Evolutionary conservation across 345 rosid genomes (phyloP), one percentile per base, ranked within the genome.

Genomic region (Bruguiera sexangula): DNA sequence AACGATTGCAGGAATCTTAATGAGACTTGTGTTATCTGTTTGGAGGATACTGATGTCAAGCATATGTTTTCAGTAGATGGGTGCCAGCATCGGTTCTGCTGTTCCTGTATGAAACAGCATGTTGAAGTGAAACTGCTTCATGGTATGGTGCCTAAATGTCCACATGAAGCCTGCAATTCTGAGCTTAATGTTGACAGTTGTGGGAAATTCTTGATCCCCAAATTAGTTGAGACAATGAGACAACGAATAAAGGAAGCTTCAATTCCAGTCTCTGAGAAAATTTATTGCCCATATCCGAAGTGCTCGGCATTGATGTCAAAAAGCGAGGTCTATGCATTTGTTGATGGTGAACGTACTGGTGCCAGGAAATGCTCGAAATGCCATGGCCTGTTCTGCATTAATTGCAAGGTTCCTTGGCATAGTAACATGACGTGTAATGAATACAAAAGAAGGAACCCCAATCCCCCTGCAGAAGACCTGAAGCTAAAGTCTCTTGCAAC

Each of bases 371-470:
- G 98, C 76, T 64, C 76, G 74, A 81, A 82, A 75, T 94, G 98
- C 56, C 60, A 63, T 22, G 30, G 34, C 8, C 68, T 75, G 68
- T 88, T 91, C 74, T 94, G 97, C 63, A 73, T 83, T 52, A 54
- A 88, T 46, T 94, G 97, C 87, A 88, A 82, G 79, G 96, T 82
- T 43, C 93, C 89, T 26, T 94, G 96, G 97, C 98, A 94, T 65
- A 59, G 62, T 24, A 6, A 36, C 18, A 62, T 85, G 84, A 75
- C 85, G 2, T 94, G 95, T 74, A 0, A 6, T 19, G 75, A 60
- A 4, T 88, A 83, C 78, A 81, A 81, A 76, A 82, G 9, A 20
- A 52, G 67, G 69, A 78, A 89, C 68, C 84, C 86, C 3, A 43
- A 75, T 69, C 78, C 81, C 43, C 79, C 78, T 1, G 53, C 71